Conservation (phyloP, 2,329 filamentous ascomycete genomes). For the Coniochaeta hoffmannii region DNA sequence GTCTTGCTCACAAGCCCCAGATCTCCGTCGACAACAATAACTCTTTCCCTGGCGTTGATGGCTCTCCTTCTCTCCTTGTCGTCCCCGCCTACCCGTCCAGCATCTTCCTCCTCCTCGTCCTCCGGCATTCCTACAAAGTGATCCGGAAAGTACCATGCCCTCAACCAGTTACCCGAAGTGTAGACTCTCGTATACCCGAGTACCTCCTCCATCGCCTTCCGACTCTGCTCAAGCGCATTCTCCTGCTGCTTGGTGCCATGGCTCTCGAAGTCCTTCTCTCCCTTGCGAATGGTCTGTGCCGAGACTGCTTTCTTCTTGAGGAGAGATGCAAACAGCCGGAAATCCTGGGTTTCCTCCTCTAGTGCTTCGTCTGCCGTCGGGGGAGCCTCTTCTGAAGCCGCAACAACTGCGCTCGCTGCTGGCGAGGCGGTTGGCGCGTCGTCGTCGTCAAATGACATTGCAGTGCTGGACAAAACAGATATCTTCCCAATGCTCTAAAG, state of each 20-base stretch:
- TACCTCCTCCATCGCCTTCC: constrained; percentile 83
- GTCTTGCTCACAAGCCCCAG: constrained; percentile 54
- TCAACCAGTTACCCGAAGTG: constrained; percentile 52
- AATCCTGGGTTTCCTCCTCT: constrained; percentile 81
- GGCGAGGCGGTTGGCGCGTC: constrained; percentile 10
- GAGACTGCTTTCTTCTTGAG: constrained; percentile 43
- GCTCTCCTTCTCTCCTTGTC: constrained; percentile 10
- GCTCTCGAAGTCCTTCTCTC: constrained; percentile 95
- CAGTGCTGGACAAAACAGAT: not conserved
- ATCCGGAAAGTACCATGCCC: constrained; percentile 69
- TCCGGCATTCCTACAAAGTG: constrained; percentile 32
- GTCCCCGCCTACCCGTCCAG: constrained; percentile 5
- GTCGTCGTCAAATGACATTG: constrained; percentile 22
- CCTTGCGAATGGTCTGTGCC: constrained; percentile 70
- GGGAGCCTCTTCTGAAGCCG: constrained; percentile 22
- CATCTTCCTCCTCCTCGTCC: constrained; percentile 16
- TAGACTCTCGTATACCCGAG: constrained; percentile 72
- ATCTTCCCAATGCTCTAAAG: not conserved
- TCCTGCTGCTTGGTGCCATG: constrained; percentile 82
- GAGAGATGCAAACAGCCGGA: constrained; percentile 59
- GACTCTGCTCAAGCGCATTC: constrained; percentile 69
- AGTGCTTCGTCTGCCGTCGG: constrained; percentile 48
- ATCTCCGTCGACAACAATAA: constrained; percentile 64
- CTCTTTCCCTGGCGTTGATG: constrained; percentile 33
- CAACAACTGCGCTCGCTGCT: constrained; percentile 14